Evolutionary conservation across 108 stramenopile species (phyloP).

Genomic region (Cyclotella kingstonii): DNA sequence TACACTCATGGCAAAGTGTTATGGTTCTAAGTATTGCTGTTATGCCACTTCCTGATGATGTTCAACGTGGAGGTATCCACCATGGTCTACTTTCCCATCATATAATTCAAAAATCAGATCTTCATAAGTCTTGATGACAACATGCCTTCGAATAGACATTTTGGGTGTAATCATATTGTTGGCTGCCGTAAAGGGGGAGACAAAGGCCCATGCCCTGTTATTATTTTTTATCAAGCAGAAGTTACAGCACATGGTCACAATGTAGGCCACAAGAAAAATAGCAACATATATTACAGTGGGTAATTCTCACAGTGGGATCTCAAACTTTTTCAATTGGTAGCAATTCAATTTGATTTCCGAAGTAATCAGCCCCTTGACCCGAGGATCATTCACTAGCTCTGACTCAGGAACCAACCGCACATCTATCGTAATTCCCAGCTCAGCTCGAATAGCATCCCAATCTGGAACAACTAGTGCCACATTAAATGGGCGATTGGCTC

Average conservation of each 20-base stretch:
- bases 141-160: slow-evolving; percentile 88
- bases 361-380: slow-evolving; percentile 68
- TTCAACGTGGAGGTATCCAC: slow-evolving; percentile 1
- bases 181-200: slow-evolving; percentile 86
- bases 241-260: too few species aligned
- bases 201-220: slow-evolving; percentile 61
- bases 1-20: too few species aligned
- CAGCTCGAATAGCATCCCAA: slow-evolving; percentile 67
- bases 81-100: slow-evolving; percentile 37
- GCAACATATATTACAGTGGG: too few species aligned
- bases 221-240: too few species aligned
- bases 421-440: slow-evolving; percentile 45
- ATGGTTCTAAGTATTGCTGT: too few species aligned
- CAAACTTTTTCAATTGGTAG: slow-evolving; percentile 80
- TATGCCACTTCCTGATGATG: slow-evolving; percentile 12
- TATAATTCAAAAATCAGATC: slow-evolving; percentile 72
- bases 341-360: slow-evolving; percentile 64
- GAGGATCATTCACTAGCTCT: slow-evolving; percentile 66
- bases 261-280: too few species aligned
- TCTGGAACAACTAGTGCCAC: slow-evolving; percentile 90
- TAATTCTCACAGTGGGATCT: slow-evolving; percentile 40
- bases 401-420: slow-evolving; percentile 66
- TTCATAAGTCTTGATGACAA: slow-evolving; percentile 80
- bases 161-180: slow-evolving; percentile 94
- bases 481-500: slow-evolving; percentile 89